Percentiles rank a stretch among this genome's conserved stretches.
Conservation (phyloP, 768 basidiomycete species). For the Phylloporus sp. region DNA sequence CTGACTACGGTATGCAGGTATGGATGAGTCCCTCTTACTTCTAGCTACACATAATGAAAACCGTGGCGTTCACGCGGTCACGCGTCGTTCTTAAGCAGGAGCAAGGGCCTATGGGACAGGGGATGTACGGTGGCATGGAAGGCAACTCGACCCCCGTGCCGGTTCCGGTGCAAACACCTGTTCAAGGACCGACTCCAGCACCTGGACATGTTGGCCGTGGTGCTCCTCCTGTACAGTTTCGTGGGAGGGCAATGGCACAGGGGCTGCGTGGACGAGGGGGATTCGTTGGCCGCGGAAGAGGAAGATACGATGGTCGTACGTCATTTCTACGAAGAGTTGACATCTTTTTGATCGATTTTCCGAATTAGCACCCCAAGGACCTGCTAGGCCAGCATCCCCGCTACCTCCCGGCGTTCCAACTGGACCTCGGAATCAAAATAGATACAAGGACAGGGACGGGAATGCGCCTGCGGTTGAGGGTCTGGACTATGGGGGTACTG, state of each 20-base stretch:
- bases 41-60: conserved; percentile 35
- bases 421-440: conserved; percentile 82
- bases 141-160: conserved; percentile 45
- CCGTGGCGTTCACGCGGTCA: conserved; percentile 28
- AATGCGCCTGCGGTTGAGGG: conserved; percentile 85
- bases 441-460: conserved; percentile 84
- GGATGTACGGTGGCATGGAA: conserved; percentile 67
- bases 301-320: conserved; percentile 38
- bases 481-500: conserved; percentile 75
- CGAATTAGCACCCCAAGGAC: conserved; percentile 39
- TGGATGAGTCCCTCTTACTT: conserved; percentile 31
- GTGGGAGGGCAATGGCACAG: conserved; percentile 41
- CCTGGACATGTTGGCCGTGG: conserved; percentile 29
- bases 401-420: conserved; percentile 85
- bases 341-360: conserved; percentile 1
- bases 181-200: conserved; percentile 28
- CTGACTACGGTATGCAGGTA: conserved; percentile 74
- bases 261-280: conserved; percentile 43
- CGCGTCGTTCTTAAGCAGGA: conserved; percentile 41
- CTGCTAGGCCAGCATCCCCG: conserved; percentile 76
- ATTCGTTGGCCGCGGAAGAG: conserved; percentile 35
- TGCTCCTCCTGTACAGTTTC: conserved; percentile 37
- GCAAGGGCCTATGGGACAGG: conserved; percentile 56
- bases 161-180: conserved; percentile 34
- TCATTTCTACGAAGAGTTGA: conserved; percentile 8